These are phyloP conservation scores for Penicillium turbatum DNA, from an alignment of 495 filamentous ascomycete species.

Conservation along the genomic window DNA sequence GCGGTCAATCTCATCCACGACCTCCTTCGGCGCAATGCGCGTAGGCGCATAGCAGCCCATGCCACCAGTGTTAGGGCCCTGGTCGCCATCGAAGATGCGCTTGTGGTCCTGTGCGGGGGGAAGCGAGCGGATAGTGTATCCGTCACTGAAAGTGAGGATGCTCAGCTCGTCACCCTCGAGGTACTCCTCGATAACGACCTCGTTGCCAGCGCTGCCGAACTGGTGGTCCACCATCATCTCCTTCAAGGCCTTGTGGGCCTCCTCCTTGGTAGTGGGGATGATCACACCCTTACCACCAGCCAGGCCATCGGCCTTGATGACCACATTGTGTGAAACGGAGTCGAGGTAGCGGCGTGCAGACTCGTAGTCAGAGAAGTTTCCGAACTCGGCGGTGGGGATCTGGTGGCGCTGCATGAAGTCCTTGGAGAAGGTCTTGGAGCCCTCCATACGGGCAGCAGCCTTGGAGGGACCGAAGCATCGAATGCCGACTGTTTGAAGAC, in stretches of 20 bases:
- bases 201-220: constrained; percentile 82
- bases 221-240: constrained; percentile 87
- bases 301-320: constrained; percentile 84
- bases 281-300: constrained; percentile 93
- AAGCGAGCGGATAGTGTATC: constrained; percentile 76
- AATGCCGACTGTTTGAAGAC: constrained; percentile 55
- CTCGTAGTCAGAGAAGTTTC: constrained; percentile 81
- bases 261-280: constrained; percentile 72
- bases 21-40: constrained; percentile 67
- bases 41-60: constrained; percentile 98
- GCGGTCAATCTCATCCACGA: constrained; percentile 72
- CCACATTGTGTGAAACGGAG: constrained; percentile 66
- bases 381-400: constrained; percentile 87
- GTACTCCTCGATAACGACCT: constrained; percentile 96
- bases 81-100: constrained; percentile 84
- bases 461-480: constrained; percentile 83
- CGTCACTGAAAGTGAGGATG: constrained; percentile 87
- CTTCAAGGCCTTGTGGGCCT: constrained; percentile 74
- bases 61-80: constrained; percentile 91
- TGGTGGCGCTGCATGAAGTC: constrained; percentile 92
- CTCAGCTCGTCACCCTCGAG: constrained; percentile 89
- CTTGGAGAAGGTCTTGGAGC: constrained; percentile 94
- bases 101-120: constrained; percentile 97
- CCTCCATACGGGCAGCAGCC: constrained; percentile 86
- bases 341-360: constrained; percentile 73